These are phyloP conservation scores for Mortierella sp. DNA, from an alignment of 371 early-diverging fungal species.

Conservation along the genomic window DNA sequence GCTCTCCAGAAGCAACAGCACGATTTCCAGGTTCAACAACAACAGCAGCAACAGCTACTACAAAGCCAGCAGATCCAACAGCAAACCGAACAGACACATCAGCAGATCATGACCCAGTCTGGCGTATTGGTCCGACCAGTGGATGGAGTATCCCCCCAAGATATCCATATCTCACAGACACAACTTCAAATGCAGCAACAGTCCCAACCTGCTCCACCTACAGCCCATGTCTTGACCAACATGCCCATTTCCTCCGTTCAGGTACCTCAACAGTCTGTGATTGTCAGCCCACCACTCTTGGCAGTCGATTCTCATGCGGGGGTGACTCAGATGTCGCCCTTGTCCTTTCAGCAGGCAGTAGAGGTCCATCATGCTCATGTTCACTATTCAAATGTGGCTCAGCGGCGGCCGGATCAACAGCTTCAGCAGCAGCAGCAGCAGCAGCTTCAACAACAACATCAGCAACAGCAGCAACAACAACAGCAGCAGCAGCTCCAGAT, in stretches of 20 bases:
- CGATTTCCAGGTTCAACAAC: constrained; percentile 7
- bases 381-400: constrained; percentile 15
- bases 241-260: constrained; percentile 7
- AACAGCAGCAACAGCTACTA: constrained; percentile 17
- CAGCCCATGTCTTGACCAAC: constrained; percentile 20
- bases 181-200: constrained; percentile 18
- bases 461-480: constrained; percentile 17
- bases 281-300: constrained; percentile 14
- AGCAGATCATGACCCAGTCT: constrained; percentile 20
- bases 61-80: constrained; percentile 4
- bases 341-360: constrained; percentile 22
- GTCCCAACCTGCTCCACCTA: background rate
- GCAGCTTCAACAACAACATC: constrained; percentile 20
- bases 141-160: constrained; percentile 18
- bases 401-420: constrained; percentile 25
- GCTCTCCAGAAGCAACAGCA: constrained; percentile 21
- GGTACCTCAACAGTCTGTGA: constrained; percentile 14
- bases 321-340: constrained; percentile 12
- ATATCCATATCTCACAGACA: constrained; percentile 11
- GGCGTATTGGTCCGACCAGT: constrained; percentile 12
- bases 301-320: constrained; percentile 12
- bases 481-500: constrained; percentile 24
- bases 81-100: constrained; percentile 14
- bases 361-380: constrained; percentile 16
- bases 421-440: constrained; percentile 24